Evolutionary conservation across 306 rosid genomes (phyloP).

Genomic region (Prosopis cineraria): DNA sequence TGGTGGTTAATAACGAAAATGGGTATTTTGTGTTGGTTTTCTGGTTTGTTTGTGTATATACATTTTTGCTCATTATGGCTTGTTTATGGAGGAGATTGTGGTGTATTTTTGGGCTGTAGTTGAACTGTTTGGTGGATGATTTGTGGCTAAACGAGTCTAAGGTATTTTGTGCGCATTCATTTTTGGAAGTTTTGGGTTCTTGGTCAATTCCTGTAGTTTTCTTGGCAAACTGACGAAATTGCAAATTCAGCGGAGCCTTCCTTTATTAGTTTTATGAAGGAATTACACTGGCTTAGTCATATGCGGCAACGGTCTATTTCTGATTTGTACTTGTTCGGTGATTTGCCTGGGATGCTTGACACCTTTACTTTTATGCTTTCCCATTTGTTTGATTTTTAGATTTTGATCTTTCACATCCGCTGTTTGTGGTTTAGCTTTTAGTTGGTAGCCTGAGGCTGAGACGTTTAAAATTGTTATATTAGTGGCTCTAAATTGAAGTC

Average conservation of each 20-base stretch:
- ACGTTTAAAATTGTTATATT: not conserved
- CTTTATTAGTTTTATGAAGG: not conserved
- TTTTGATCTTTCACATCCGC: not conserved
- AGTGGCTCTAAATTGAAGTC: not conserved
- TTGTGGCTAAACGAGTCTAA: no score
- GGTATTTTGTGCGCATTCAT: not conserved
- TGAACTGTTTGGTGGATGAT: no score
- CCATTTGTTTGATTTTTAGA: not conserved
- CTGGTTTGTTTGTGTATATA: not conserved
- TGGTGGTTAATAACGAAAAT: not conserved
- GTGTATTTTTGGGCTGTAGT: not conserved
- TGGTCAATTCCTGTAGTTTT: not conserved
- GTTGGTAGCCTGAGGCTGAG: not conserved
- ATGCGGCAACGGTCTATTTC: not conserved
- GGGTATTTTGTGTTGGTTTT: not conserved
- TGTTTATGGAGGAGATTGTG: not conserved
- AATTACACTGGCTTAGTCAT: not conserved
- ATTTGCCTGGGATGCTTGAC: not conserved
- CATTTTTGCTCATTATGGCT: not conserved
- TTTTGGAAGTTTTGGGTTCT: not conserved
- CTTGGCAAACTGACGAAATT: not conserved
- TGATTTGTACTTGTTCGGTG: not conserved
- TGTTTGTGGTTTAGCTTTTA: not conserved
- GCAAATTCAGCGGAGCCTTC: not conserved
- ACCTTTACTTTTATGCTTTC: not conserved